Conservation (phyloP, 2,329 filamentous ascomycete genomes). For the Leptosphaerulina australis region DNA sequence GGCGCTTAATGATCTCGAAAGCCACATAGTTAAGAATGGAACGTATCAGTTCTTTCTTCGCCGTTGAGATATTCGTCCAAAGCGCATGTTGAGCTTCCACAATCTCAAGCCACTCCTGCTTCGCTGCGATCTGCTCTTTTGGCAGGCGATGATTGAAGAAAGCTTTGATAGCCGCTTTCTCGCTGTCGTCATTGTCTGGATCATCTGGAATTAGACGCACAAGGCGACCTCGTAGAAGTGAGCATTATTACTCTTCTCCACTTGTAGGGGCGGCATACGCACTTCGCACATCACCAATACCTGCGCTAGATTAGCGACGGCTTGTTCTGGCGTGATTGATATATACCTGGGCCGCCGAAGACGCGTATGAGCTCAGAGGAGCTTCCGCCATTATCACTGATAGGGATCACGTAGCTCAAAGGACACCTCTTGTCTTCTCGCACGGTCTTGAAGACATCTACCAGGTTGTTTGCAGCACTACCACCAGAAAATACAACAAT, state of each 20-base stretch:
- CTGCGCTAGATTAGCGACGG: conserved; percentile 31
- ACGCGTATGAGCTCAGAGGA: conserved; percentile 93
- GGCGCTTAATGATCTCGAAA: conserved; percentile 56
- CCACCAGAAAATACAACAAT: conserved; percentile 91
- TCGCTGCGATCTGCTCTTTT: conserved; percentile 64
- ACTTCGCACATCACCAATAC: conserved; percentile 79
- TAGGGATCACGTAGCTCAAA: conserved; percentile 87
- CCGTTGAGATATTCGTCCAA: conserved; percentile 65
- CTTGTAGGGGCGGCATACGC: conserved; percentile 39
- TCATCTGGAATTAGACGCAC: conserved; percentile 84
- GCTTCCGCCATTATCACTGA: conserved; percentile 93
- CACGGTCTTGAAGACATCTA: conserved; percentile 79
- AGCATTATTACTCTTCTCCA: background rate
- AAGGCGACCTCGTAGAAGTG: conserved; percentile 69
- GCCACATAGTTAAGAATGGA: conserved; percentile 59
- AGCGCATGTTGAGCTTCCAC: conserved; percentile 80
- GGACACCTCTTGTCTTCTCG: conserved; percentile 67
- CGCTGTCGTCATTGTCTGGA: conserved; percentile 56
- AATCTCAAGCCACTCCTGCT: conserved; percentile 84
- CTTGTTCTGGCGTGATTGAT: conserved; percentile 20
- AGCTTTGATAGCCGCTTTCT: conserved; percentile 73
- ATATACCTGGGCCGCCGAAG: conserved; percentile 84
- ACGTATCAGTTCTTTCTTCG: conserved; percentile 59
- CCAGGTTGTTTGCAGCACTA: conserved; percentile 91
- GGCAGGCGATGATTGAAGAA: conserved; percentile 89